Conservation (phyloP, 805 yeast species). For the Lipomyces yamanashiensis region DNA sequence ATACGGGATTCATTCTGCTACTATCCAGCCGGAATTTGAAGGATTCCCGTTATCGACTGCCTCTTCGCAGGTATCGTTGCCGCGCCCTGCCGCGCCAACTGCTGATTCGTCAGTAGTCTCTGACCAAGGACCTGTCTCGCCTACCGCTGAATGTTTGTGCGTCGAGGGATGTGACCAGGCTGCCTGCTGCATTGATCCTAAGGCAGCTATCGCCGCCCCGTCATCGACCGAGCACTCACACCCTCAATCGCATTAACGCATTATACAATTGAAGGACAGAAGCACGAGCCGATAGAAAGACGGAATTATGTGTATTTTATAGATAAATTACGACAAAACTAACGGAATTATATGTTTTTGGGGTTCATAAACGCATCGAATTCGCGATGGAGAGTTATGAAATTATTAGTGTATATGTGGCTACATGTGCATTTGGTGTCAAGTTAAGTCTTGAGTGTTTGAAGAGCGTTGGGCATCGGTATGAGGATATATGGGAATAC, state of each 20-base stretch:
- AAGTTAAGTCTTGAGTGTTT: too few relatives aligned
- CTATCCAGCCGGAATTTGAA: slow-evolving; percentile 93
- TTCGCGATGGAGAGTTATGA: too few relatives aligned
- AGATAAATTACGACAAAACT: too few relatives aligned
- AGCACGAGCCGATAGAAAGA: too few relatives aligned
- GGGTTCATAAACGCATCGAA: too few relatives aligned
- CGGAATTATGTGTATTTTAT: too few relatives aligned
- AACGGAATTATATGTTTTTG: too few relatives aligned
- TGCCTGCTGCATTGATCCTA: slow-evolving; percentile 24
- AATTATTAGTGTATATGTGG: too few relatives aligned
- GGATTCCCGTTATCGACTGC: slow-evolving; percentile 15
- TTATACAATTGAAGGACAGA: too few relatives aligned
- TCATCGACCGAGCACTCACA: neutral
- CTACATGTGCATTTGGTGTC: too few relatives aligned
- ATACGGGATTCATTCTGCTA: slow-evolving; percentile 88
- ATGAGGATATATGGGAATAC: too few relatives aligned
- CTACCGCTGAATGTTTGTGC: slow-evolving; percentile 25
- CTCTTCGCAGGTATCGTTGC: slow-evolving; percentile 9
- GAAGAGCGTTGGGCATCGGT: too few relatives aligned
- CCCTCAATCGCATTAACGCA: neutral
- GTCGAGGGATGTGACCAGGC: slow-evolving; percentile 36
- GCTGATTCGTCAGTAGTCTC: neutral
- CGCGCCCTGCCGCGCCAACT: neutral
- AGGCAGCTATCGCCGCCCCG: neutral
- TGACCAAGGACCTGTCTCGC: neutral